A percentile compares a stretch with the other conserved stretches of the same genome.
Conservation (phyloP, 306 rosid genomes). For the Sicyos baderoa region DNA sequence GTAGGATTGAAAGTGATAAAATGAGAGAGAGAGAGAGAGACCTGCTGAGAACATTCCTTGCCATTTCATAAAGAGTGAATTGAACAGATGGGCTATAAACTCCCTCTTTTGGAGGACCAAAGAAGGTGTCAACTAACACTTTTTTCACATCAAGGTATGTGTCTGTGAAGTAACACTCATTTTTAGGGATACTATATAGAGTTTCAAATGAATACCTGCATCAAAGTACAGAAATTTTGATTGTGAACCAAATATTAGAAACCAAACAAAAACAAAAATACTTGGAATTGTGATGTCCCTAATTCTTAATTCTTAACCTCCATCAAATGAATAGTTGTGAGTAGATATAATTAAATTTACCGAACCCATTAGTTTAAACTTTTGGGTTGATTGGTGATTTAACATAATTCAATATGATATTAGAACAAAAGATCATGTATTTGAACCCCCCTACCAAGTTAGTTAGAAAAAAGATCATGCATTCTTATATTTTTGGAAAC, state of each 20-base stretch:
- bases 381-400: too few relatives aligned
- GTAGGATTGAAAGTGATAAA: background rate
- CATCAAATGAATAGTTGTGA: too few relatives aligned
- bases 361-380: too few relatives aligned
- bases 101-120: constrained; percentile 66
- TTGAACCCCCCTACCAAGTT: too few relatives aligned
- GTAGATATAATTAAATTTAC: too few relatives aligned
- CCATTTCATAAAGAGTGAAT: constrained; percentile 85
- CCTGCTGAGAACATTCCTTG: constrained; percentile 61
- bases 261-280: background rate
- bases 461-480: too few relatives aligned
- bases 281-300: background rate
- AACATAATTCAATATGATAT: too few relatives aligned
- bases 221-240: background rate
- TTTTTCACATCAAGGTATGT: constrained; percentile 51
- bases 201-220: constrained; percentile 76
- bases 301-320: too few relatives aligned
- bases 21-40: constrained; percentile 30
- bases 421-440: too few relatives aligned
- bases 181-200: constrained; percentile 42
- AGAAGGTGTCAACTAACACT: constrained; percentile 61
- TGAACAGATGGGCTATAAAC: constrained; percentile 92
- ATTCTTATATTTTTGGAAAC: too few relatives aligned
- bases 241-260: background rate
- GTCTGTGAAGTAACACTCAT: constrained; percentile 56